Conservation (phyloP, 805 yeast genomes). For the Blastobotrys mokoenaii region DNA sequence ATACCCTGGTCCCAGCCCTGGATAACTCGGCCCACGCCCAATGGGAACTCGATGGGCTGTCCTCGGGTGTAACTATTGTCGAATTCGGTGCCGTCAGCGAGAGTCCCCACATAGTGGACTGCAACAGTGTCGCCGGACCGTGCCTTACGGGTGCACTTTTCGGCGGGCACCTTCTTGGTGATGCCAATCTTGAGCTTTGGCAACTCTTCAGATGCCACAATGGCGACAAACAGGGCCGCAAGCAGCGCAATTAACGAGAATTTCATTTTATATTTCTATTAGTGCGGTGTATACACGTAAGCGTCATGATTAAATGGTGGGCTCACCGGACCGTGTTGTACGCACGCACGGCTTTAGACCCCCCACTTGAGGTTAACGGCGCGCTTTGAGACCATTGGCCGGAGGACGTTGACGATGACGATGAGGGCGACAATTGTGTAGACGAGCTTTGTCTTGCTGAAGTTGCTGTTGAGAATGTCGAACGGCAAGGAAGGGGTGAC, state of each 20-base stretch:
- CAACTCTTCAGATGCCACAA: slow-evolving; percentile 14
- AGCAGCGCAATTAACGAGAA: background rate
- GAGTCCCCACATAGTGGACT: slow-evolving; percentile 73
- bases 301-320: background rate
- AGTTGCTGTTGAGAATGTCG: slow-evolving; percentile 60
- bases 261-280: background rate
- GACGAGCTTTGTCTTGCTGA: slow-evolving; percentile 57
- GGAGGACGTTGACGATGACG: slow-evolving; percentile 9
- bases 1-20: slow-evolving; percentile 89
- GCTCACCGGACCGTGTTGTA: background rate
- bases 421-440: slow-evolving; percentile 47
- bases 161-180: slow-evolving; percentile 39
- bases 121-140: slow-evolving; percentile 56
- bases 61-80: slow-evolving; percentile 65
- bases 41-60: slow-evolving; percentile 57
- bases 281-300: background rate
- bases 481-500: slow-evolving; percentile 77
- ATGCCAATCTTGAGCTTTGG: slow-evolving; percentile 29
- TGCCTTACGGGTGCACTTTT: slow-evolving; percentile 50
- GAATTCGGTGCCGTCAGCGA: slow-evolving; percentile 61
- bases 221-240: background rate
- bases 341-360: slow-evolving; percentile 1
- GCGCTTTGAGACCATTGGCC: slow-evolving; percentile 14
- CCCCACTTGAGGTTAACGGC: slow-evolving; percentile 10
- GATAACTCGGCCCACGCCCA: slow-evolving; percentile 77